Conservation (phyloP, 768 basidiomycete species). For the Agaricus subrufescens region DNA sequence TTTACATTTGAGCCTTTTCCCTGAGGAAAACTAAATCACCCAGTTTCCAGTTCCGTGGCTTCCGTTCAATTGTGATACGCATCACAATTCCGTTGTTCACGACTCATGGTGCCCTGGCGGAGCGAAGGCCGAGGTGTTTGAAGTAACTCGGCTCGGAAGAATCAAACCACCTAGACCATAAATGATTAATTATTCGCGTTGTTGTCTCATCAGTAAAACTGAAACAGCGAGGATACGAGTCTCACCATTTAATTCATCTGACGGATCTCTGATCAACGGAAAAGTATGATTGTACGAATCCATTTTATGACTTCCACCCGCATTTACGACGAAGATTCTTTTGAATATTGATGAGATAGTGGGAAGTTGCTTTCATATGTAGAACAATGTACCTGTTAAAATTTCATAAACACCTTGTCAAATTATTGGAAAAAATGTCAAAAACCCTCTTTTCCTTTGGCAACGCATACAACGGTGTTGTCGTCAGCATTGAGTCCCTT, state of each 20-base stretch:
- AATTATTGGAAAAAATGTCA: slow-evolving; percentile 53
- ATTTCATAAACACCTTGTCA: slow-evolving; percentile 79
- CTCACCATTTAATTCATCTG: slow-evolving; percentile 51
- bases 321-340: slow-evolving; percentile 76
- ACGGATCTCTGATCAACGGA: slow-evolving; percentile 14
- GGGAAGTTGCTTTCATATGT: not conserved
- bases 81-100: slow-evolving; percentile 43
- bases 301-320: slow-evolving; percentile 60
- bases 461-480: slow-evolving; percentile 58
- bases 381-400: slow-evolving; percentile 48
- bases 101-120: slow-evolving; percentile 55
- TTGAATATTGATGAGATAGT: slow-evolving; percentile 19
- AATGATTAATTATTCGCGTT: slow-evolving; percentile 46
- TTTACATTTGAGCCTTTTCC: no score
- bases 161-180: slow-evolving; percentile 79
- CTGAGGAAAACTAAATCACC: slow-evolving; percentile 37
- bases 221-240: slow-evolving; percentile 83
- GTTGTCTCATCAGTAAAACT: slow-evolving; percentile 59
- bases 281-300: slow-evolving; percentile 37
- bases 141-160: slow-evolving; percentile 76
- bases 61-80: slow-evolving; percentile 38
- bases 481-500: slow-evolving; percentile 66
- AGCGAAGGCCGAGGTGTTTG: slow-evolving; percentile 51
- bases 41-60: slow-evolving; percentile 47
- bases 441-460: slow-evolving; percentile 74